Base-by-base conservation (phyloP, 371 early-diverging fungal species). In the Syncephalastrum sp. region DNA sequence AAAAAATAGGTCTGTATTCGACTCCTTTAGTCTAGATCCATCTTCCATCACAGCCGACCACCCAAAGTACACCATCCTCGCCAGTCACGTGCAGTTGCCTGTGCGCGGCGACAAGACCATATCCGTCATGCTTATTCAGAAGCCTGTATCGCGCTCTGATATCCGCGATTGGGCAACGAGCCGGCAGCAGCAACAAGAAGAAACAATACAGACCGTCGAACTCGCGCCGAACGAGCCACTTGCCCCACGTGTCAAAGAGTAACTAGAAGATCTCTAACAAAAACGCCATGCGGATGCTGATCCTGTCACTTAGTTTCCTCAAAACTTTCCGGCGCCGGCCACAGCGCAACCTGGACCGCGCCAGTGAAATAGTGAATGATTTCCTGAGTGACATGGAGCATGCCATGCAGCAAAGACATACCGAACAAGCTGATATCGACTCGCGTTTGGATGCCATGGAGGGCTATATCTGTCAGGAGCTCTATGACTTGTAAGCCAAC, bases 11-110 rank as follows among this genome's bases (percentile, higher is more conserved):
- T 63, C 69, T 0, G 12, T 65, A 2, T 65, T 74, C 57, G 74
- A 74, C 42, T 59, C 61, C 7, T 56, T 58, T 42, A 86, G 86
- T 50, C 74, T 91, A 54, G 87, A 92, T 56, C 85, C 86, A 16
- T 88, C 95, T 1, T 81, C 87, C 4, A 86, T 99, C 68, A 98
- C 72, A 43, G 17, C 66, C 0, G 66, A 75, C 24, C 69, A 75
- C 41, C 75, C 72, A 4, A 63, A 63, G 45, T 73, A 70, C 53
- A 74, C 65, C 27, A 75, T 79, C 3, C 64, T 79, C 2, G 75
- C 75, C 0, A 75, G 72, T n/a, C 79, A 79, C 64, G 72, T 79
- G 15, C 74, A 71, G 21, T 15, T 79, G 4, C 62, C 69, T 1
- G 41, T 79, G 4, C 44, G 60, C 25, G 59, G 62, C 3, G 64